phyloP scores from a whole-genome alignment of 441 rosid genomes.

The Euphorbia schlechtendalii region DNA sequence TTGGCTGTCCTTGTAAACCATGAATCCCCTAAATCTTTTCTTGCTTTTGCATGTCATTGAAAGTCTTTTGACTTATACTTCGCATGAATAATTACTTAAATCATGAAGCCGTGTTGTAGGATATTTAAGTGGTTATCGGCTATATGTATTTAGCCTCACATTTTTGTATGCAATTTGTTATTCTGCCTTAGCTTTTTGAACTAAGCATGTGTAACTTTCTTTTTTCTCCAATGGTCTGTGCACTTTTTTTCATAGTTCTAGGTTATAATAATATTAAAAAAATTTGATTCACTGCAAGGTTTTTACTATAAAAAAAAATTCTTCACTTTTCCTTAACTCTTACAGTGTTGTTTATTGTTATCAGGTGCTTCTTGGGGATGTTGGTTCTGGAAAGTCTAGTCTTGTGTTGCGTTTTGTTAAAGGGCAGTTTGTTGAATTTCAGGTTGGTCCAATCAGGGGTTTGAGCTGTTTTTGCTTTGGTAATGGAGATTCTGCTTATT shows the following conservation, averaged over 20 bases:
- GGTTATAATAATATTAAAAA: neutral
- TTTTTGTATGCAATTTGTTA: slow-evolving; percentile 1
- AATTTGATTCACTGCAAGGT: neutral
- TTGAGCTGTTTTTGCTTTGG: too few relatives aligned
- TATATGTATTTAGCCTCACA: neutral
- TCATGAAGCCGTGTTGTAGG: neutral
- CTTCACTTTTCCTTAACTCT: too few relatives aligned
- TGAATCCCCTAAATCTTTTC: too few relatives aligned
- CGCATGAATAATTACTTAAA: too few relatives aligned
- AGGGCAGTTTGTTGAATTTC: slow-evolving; percentile 95
- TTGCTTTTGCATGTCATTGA: neutral
- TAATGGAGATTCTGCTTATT: neutral
- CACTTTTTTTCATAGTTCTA: neutral
- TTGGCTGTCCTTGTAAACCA: neutral
- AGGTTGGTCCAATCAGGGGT: slow-evolving; percentile 45
- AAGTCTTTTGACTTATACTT: neutral
- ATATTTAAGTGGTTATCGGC: neutral
- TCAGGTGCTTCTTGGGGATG: slow-evolving; percentile 98
- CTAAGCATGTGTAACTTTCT: neutral
- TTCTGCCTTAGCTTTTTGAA: neutral
- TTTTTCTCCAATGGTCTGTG: too few relatives aligned
- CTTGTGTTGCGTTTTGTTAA: slow-evolving; percentile 90
- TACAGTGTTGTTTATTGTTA: too few relatives aligned
- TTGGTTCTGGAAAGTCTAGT: slow-evolving; percentile 97
- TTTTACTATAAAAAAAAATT: neutral